Percentiles rank a stretch among this genome's conserved stretches.
Evolutionary conservation across 2,329 filamentous ascomycete species (phyloP).

Genomic region (Diaporthe sp.): DNA sequence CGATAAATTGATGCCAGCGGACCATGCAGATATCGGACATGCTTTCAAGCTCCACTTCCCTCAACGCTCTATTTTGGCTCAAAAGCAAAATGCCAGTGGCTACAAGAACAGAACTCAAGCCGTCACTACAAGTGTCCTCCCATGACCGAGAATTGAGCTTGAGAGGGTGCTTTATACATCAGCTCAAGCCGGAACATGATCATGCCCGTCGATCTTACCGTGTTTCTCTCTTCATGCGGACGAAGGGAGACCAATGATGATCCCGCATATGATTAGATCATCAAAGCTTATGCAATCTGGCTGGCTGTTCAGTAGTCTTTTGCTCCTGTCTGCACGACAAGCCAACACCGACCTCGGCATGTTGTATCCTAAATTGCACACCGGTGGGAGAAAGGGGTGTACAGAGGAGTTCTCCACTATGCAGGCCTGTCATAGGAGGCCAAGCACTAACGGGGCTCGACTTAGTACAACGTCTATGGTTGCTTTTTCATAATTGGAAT

Average conservation of each 20-base stretch:
- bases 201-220: not conserved
- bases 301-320: not conserved
- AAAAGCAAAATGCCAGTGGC: not conserved
- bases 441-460: not conserved
- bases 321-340: not conserved
- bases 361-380: not conserved
- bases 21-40: not conserved
- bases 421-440: not conserved
- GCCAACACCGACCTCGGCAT: not conserved
- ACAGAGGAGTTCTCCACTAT: not conserved
- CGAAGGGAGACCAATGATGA: not conserved
- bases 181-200: not conserved
- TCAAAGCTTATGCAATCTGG: not conserved
- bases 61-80: not conserved
- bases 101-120: not conserved
- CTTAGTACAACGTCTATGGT: not conserved
- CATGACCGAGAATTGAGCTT: not conserved
- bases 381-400: too few relatives aligned
- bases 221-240: not conserved
- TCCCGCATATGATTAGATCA: not conserved
- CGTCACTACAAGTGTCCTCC: not conserved
- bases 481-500: slow-evolving; percentile 1
- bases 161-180: not conserved
- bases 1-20: not conserved
- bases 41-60: not conserved